A percentile compares a stretch with the other conserved stretches of the same genome.
Conservation (phyloP, 352 stramenopile genomes). For the Globisporangium polare region DNA sequence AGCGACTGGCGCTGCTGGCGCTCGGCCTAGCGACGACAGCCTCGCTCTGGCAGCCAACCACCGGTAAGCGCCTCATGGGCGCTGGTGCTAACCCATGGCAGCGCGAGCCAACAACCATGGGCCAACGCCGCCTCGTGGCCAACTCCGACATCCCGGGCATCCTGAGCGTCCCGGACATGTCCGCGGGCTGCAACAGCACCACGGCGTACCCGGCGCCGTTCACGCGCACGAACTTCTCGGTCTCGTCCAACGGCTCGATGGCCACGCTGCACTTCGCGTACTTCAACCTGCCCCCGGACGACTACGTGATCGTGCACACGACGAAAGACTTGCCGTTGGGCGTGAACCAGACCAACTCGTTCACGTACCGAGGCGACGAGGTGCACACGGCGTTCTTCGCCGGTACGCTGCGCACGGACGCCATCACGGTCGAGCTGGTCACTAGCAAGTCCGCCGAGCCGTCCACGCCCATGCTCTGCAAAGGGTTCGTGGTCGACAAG, state of each 20-base stretch:
- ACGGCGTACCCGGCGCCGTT: constrained; percentile 23
- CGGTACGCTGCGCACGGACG: constrained; percentile 27
- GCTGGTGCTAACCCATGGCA: neutral
- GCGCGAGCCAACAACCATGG: neutral
- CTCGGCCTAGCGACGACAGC: neutral
- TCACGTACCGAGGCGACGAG: constrained; percentile 36
- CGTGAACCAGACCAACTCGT: constrained; percentile 23
- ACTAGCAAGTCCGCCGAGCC: constrained; percentile 20
- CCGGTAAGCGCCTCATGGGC: neutral
- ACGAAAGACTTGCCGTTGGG: constrained; percentile 9
- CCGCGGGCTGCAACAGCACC: constrained; percentile 29
- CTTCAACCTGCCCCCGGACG: constrained; percentile 55
- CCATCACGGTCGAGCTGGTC: constrained; percentile 50
- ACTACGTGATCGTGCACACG: constrained; percentile 43
- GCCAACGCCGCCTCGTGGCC: neutral
- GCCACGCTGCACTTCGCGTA: constrained; percentile 57
- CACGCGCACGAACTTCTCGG: constrained; percentile 21
- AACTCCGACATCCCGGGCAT: neutral
- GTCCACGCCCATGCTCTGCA: constrained; percentile 24
- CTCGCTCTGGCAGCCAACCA: neutral
- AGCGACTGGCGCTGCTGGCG: constrained; percentile 1
- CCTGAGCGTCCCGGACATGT: constrained; percentile 15
- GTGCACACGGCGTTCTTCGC: constrained; percentile 31
- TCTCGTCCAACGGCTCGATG: constrained; percentile 41
- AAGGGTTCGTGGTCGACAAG: constrained; percentile 49